Evolutionary conservation across 805 yeast genomes (phyloP), one percentile per base, ranked within the genome.

Genomic region (Nakazawaea wickerhamii): DNA sequence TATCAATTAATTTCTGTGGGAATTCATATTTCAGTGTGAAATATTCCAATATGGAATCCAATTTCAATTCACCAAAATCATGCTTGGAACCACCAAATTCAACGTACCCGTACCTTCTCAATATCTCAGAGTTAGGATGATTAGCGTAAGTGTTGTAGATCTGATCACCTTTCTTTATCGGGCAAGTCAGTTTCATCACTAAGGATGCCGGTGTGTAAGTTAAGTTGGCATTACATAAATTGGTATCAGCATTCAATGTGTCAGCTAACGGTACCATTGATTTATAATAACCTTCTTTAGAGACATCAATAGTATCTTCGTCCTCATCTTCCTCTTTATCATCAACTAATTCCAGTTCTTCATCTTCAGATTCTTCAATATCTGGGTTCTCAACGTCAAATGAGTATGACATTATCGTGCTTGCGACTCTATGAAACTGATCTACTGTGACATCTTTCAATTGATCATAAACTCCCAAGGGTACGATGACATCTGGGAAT

Each of bases 221-320:
- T 47, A 89, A 63, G 44, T 79, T 73, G 6, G 96, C 96, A 58
- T 91, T 91, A 53, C 79, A 79, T 14, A 73, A 65, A 7, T 71
- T 70, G 1, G 95, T 84, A 55, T 90, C 93, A 1, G 96, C 87
- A 56, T 93, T 91, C 46, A 93, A 64, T 18, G 87, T 80, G 57
- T 91, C 99, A 0, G 98, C 98, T 36, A 89, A 65, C 0, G 98
- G 96, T 3, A 90, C 88, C 95, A 93, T 83, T 0, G 95, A 82
- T 57, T 90, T 90, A 49, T 72, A 64, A 46, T 67, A 75, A 3
- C 69, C 64, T 10, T 60, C 65, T 23, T 64, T 69, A 28, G 57
- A 67, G 18, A 57, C 69, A 1, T 55, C 63, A 4, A 55, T 62
- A 1, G 15, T 14, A 5, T 56, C 63, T 1, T 53, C 54, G 2